Evolutionary conservation across 495 filamentous ascomycete species (phyloP).

Genomic region (Hypoxylon lienhwacheense): DNA sequence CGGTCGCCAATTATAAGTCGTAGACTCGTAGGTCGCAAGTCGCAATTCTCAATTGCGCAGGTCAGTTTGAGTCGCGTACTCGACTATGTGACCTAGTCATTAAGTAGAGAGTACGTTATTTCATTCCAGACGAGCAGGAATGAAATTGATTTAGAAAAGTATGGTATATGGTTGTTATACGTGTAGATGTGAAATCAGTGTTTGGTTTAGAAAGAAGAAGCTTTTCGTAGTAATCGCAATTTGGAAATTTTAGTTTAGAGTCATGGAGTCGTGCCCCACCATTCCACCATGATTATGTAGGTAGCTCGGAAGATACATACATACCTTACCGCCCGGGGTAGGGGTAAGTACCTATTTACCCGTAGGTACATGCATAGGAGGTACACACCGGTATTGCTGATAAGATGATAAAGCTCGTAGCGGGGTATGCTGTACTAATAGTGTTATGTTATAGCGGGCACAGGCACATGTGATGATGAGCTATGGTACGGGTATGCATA

Average conservation of each 20-base stretch:
- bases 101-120: conserved; percentile 9
- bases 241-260: conserved; percentile 27
- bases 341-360: background rate
- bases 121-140: no score
- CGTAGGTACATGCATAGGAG: no score
- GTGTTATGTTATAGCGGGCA: no score
- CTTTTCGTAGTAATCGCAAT: no score
- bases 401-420: no score
- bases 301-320: conserved; percentile 13
- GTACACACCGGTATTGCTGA: no score
- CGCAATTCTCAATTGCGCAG: background rate
- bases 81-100: conserved; percentile 5
- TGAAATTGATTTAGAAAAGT: no score
- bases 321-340: background rate
- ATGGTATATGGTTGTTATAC: no score
- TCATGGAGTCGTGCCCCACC: conserved; percentile 41
- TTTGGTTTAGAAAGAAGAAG: conserved; percentile 1
- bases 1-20: no score
- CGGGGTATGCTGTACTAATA: background rate
- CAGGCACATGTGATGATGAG: no score
- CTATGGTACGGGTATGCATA: no score
- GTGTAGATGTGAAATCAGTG: no score
- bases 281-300: conserved; percentile 13
- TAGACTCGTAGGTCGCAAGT: conserved; percentile 2
- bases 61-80: conserved; percentile 10